A percentile compares a stretch with the other conserved stretches of the same genome.
These are phyloP conservation scores for Hirsutella thompsonii DNA, from an alignment of 2,329 filamentous ascomycete genomes.

Conservation along the genomic window DNA sequence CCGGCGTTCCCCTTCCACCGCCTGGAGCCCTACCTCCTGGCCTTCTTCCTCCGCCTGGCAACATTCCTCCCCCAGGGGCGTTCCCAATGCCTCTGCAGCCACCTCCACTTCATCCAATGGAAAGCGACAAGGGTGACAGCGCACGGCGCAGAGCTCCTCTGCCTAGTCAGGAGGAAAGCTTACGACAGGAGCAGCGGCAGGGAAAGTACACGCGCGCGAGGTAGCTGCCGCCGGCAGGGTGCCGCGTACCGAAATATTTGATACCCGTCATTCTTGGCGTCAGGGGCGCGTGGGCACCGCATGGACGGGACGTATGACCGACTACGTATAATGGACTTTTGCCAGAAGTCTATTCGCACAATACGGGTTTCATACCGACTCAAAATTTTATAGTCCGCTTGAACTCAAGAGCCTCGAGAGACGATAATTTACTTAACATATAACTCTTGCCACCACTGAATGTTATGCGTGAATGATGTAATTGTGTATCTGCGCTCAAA, in stretches of 20 bases:
- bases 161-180: constrained; percentile 72
- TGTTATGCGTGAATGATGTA: no score
- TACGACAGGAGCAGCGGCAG: constrained; percentile 61
- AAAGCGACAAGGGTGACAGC: constrained; percentile 19
- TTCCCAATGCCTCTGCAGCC: constrained; percentile 22
- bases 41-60: constrained; percentile 26
- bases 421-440: no score
- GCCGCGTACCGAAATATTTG: neutral
- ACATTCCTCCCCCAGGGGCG: constrained; percentile 19
- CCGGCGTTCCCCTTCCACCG: constrained; percentile 47
- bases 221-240: constrained; percentile 14
- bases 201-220: constrained; percentile 45
- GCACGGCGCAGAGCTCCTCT: constrained; percentile 50
- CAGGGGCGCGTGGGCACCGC: neutral
- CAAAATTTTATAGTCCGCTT: no score
- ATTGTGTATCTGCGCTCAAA: no score
- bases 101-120: constrained; percentile 23
- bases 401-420: neutral
- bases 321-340: neutral
- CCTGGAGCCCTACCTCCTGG: constrained; percentile 32
- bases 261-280: neutral
- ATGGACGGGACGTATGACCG: neutral
- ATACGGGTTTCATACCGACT: no score
- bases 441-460: no score
- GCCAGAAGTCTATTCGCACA: no score